Evolutionary conservation across 352 stramenopile species (phyloP).

Genomic region (Phytophthora hybrid): DNA sequence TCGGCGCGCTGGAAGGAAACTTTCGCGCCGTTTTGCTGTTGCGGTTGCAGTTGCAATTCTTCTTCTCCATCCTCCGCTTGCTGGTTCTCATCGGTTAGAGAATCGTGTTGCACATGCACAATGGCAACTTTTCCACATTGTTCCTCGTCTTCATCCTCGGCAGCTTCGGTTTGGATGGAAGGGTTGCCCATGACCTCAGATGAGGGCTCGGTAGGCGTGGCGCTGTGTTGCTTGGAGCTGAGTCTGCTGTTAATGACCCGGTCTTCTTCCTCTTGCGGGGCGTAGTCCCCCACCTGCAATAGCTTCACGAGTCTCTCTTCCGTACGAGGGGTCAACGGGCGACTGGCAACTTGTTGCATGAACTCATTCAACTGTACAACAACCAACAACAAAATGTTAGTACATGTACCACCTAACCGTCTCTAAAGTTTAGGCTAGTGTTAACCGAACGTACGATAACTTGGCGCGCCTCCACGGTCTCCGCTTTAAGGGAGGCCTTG

Average conservation of each 20-base stretch:
- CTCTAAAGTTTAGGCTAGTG: conserved; percentile 2
- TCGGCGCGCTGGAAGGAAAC: conserved; percentile 8
- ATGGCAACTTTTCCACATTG: conserved; percentile 7
- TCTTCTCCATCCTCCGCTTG: not conserved
- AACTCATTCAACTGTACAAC: conserved; percentile 63
- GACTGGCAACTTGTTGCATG: conserved; percentile 62
- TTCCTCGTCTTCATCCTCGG: conserved; percentile 18
- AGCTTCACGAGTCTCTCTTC: conserved; percentile 65
- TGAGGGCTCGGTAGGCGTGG: conserved; percentile 20
- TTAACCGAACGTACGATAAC: conserved; percentile 54
- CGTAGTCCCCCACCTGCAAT: conserved; percentile 66
- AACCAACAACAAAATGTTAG: not conserved
- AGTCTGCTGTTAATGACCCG: conserved; percentile 36
- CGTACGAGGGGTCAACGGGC: conserved; percentile 49
- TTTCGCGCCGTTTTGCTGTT: conserved; percentile 1
- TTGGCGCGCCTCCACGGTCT: conserved; percentile 73
- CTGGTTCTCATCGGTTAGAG: conserved; percentile 28
- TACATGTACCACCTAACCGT: conserved; percentile 3
- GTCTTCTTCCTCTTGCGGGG: conserved; percentile 36
- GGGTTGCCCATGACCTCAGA: conserved; percentile 34
- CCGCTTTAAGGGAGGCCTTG: conserved; percentile 56
- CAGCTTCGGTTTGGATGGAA: conserved; percentile 17
- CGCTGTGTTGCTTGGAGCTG: conserved; percentile 34
- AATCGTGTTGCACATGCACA: conserved; percentile 22
- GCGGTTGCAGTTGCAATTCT: not conserved